Base-by-base conservation (phyloP, 2,329 filamentous ascomycete genomes). In the Triangularia setosa region DNA sequence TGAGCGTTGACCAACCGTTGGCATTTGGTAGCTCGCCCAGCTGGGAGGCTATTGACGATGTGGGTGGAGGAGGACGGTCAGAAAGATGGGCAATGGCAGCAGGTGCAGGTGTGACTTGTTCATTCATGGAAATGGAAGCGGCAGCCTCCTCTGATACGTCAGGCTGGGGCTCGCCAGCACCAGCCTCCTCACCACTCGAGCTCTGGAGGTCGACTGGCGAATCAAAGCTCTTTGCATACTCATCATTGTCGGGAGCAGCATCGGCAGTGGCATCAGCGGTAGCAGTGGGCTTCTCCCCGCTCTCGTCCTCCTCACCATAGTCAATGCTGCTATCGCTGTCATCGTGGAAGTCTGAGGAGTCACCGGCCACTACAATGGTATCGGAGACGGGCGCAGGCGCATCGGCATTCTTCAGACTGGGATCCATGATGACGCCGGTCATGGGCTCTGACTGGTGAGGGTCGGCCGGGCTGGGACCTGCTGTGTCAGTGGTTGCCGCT, bases 151-250 rank as follows among this genome's bases (percentile, higher is more conserved):
- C 75, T 75, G 79, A 77, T 81, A 82, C 77, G 81, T 79, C 73
- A 71, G 74, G 71, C 73, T 75, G 72, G 27, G 40, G 27, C 27
- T 60, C 58, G 12, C 23, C 33, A 71, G 71, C 68, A 69, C 70
- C 69, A 67, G 72, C 72, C 64, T 69, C 72, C 64, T 69, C 66
- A 57, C 72, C 72, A 64, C 68, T 68, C 68, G 65, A 70, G 72
- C 75, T 73, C 69, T 73, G 75, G 67, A 75, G 62, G 21, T 69
- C 67, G 58, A 72, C 75, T 63, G 80, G 79, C 64, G 82, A 83
- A 73, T 83, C 79, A 78, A 82, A 81, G 40, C 77, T 80, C 72
- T 79, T 82, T 70, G 80, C 79, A 75, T 83, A 81, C 69, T 83
- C 80, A 77, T 83, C 81, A 72, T 76, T 78, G 73, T 73, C 74